These are phyloP conservation scores for Pugionium dolabratum DNA, from an alignment of 345 rosid species.

Conservation along the genomic window DNA sequence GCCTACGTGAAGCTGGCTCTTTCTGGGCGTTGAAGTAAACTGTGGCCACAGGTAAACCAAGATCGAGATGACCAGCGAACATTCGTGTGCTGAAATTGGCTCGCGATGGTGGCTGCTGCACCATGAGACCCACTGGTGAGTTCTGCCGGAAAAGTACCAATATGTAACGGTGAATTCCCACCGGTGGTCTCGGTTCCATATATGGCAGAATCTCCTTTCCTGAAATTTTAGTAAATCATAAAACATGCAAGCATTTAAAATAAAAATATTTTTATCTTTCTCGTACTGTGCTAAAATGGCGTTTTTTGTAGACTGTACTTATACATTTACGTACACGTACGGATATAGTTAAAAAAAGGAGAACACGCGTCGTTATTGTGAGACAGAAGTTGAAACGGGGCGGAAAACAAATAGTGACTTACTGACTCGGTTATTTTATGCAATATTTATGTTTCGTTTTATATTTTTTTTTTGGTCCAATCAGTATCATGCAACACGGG, in stretches of 20 bases:
- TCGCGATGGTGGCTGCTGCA: conserved; percentile 60
- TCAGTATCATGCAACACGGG: conserved; percentile 2
- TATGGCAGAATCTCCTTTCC: conserved; percentile 73
- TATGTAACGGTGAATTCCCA: conserved; percentile 85
- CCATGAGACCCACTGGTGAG: conserved; percentile 48
- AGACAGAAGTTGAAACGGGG: conserved; percentile 11
- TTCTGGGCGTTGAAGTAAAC: conserved; percentile 88
- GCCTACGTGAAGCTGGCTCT: conserved; percentile 72
- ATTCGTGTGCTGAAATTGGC: conserved; percentile 75
- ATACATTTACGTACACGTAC: conserved; percentile 16
- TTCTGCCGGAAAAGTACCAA: conserved; percentile 71
- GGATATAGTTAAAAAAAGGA: background rate
- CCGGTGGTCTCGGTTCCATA: conserved; percentile 74
- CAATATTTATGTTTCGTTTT: background rate
- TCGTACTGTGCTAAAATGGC: background rate
- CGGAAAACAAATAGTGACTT: background rate
- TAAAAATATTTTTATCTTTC: background rate
- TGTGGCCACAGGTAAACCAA: conserved; percentile 79
- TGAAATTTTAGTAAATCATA: conserved; percentile 21
- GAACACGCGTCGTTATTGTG: conserved; percentile 19
- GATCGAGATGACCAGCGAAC: conserved; percentile 56
- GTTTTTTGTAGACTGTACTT: too few relatives aligned
- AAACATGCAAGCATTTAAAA: background rate
- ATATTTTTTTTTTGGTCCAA: background rate
- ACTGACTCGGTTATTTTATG: too few relatives aligned